Evolutionary conservation across 441 rosid genomes (phyloP).

Genomic region (Aquilaria agallochum): DNA sequence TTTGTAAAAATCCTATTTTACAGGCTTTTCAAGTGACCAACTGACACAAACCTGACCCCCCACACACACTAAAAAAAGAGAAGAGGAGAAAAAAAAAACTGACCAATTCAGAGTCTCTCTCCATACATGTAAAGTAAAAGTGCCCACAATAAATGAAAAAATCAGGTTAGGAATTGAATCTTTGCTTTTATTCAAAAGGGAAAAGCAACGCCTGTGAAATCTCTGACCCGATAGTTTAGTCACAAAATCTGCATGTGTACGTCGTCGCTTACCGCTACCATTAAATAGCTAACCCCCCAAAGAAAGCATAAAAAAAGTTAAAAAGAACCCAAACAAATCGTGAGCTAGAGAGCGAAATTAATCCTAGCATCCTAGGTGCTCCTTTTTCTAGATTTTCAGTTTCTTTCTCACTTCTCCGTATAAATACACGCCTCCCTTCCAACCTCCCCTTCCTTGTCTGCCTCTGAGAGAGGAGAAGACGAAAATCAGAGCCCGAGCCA

Average conservation of each 20-base stretch:
- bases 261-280: constrained; percentile 40
- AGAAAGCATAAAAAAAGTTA: not conserved
- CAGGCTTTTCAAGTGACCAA: constrained; percentile 59
- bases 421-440: constrained; percentile 11
- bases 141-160: constrained; percentile 22
- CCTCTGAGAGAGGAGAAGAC: not conserved
- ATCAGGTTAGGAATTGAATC: constrained; percentile 26
- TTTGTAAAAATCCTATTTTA: constrained; percentile 34
- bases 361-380: constrained; percentile 8
- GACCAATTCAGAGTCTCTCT: constrained; percentile 38
- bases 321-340: not conserved
- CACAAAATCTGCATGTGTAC: constrained; percentile 90
- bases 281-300: constrained; percentile 11
- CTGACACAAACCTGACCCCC: constrained; percentile 24
- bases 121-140: constrained; percentile 1
- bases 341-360: not conserved
- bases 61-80: constrained; percentile 1
- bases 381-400: constrained; percentile 24
- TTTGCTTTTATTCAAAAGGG: constrained; percentile 18
- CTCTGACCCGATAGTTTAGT: constrained; percentile 84
- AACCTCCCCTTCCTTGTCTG: not conserved
- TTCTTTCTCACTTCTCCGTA: constrained; percentile 22
- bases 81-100: constrained; percentile 3
- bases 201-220: constrained; percentile 48
- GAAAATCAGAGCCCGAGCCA: not conserved